Evolutionary conservation across 257 asterid species (phyloP).

Genomic region (Echium plantagineum): DNA sequence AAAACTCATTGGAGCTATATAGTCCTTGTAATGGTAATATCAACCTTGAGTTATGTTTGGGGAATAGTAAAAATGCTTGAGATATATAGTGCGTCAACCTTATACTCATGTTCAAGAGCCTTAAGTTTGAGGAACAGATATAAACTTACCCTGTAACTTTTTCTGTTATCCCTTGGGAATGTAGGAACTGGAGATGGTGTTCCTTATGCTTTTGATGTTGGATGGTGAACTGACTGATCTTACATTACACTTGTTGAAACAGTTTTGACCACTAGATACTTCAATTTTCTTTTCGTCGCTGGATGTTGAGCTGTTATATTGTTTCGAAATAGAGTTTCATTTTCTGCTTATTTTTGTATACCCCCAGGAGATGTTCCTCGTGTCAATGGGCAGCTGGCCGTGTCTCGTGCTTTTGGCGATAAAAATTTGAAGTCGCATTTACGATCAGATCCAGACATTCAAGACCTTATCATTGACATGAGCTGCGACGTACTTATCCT

Average conservation of each 20-base stretch:
- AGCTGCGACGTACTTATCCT: slow-evolving; percentile 69
- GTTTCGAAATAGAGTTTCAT: slow-evolving; percentile 4
- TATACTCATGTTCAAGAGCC: no score
- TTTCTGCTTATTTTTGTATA: slow-evolving; percentile 5
- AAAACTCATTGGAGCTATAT: no score
- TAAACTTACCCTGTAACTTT: not conserved
- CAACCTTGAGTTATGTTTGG: no score
- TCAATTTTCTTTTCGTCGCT: not conserved
- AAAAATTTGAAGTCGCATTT: slow-evolving; percentile 74
- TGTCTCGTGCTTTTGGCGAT: slow-evolving; percentile 90
- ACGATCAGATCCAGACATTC: slow-evolving; percentile 75
- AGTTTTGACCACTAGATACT: not conserved
- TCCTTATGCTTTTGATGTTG: not conserved
- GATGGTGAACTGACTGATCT: not conserved
- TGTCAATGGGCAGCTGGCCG: slow-evolving; percentile 85
- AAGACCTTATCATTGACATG: slow-evolving; percentile 36
- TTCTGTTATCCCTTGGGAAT: not conserved
- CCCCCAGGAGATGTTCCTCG: slow-evolving; percentile 86
- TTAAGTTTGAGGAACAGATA: not conserved
- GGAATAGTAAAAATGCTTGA: no score
- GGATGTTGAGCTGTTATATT: not conserved
- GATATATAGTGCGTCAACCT: no score
- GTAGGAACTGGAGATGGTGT: not conserved
- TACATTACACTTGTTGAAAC: no score
- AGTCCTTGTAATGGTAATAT: no score